These are phyloP conservation scores for Trichophaea hybrida DNA, from an alignment of 2,329 filamentous ascomycete genomes.

Conservation along the genomic window DNA sequence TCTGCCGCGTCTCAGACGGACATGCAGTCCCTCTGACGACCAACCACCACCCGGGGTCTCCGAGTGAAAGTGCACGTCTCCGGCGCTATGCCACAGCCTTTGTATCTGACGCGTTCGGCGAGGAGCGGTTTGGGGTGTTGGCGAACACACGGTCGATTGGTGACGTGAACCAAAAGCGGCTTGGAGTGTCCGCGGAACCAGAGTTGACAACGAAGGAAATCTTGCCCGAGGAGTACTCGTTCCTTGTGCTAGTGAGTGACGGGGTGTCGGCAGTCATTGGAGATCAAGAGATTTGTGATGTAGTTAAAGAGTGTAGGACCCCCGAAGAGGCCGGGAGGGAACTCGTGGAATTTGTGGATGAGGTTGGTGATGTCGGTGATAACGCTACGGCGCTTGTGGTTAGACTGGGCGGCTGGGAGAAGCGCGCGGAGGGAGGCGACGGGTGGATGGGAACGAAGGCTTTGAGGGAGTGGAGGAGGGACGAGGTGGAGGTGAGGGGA, in stretches of 20 bases:
- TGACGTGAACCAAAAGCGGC: slow-evolving; percentile 78
- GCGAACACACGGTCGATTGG: slow-evolving; percentile 92
- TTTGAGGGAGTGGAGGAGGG: slow-evolving; percentile 65
- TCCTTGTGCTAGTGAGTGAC: slow-evolving; percentile 77
- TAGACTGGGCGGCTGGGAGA: slow-evolving; percentile 54
- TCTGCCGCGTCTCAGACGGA: slow-evolving; percentile 76
- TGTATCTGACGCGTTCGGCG: slow-evolving; percentile 90
- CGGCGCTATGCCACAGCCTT: slow-evolving; percentile 76
- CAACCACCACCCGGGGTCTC: slow-evolving; percentile 83
- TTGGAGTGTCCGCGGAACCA: slow-evolving; percentile 87
- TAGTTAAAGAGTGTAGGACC: slow-evolving; percentile 83
- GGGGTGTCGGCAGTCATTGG: slow-evolving; percentile 72
- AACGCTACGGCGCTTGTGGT: slow-evolving; percentile 57
- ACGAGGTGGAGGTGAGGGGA: slow-evolving; percentile 70
- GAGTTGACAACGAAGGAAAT: slow-evolving; percentile 71
- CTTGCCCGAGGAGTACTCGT: slow-evolving; percentile 69
- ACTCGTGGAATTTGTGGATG: slow-evolving; percentile 76
- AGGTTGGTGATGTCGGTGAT: slow-evolving; percentile 54
- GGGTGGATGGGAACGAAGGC: slow-evolving; percentile 88
- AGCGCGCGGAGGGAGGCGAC: slow-evolving; percentile 60
- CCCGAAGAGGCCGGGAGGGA: slow-evolving; percentile 70
- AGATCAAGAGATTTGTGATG: slow-evolving; percentile 92
- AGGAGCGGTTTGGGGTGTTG: slow-evolving; percentile 84
- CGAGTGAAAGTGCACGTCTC: slow-evolving; percentile 66
- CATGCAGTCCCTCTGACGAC: slow-evolving; percentile 67